phyloP scores from a whole-genome alignment of 306 rosid genomes.

The Vicia sativa region DNA sequence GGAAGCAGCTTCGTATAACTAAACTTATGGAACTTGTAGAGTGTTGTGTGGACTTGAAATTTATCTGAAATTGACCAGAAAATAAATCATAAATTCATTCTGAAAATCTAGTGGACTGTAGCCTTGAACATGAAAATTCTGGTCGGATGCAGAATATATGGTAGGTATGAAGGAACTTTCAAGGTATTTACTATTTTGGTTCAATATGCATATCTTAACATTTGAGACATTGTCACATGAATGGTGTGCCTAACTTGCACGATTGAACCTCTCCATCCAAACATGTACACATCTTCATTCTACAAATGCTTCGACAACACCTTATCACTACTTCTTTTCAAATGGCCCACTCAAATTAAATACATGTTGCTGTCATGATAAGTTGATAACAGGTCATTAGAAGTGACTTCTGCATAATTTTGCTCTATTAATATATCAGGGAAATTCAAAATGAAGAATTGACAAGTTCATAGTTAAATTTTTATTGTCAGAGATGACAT shows the following conservation, averaged over 20 bases:
- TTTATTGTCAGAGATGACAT: neutral
- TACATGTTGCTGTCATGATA: slow-evolving; percentile 35
- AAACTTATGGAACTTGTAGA: neutral
- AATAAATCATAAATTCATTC: neutral
- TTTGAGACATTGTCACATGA: slow-evolving; percentile 40
- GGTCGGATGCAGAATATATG: slow-evolving; percentile 9
- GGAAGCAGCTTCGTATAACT: neutral
- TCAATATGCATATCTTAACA: slow-evolving; percentile 21
- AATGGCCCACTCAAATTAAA: slow-evolving; percentile 30
- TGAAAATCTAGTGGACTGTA: neutral
- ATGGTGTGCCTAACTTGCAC: slow-evolving; percentile 37
- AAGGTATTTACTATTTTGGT: slow-evolving; percentile 6
- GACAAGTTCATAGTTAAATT: neutral
- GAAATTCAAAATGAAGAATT: neutral
- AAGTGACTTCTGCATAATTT: slow-evolving; percentile 29
- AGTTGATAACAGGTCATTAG: slow-evolving; percentile 19
- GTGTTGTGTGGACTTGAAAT: slow-evolving; percentile 1
- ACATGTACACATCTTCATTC: slow-evolving; percentile 33
- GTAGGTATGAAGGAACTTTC: slow-evolving; percentile 47
- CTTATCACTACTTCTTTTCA: slow-evolving; percentile 14
- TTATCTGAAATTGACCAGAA: neutral
- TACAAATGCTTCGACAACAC: slow-evolving; percentile 31
- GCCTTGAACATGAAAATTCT: slow-evolving; percentile 24
- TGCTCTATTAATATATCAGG: slow-evolving; percentile 6
- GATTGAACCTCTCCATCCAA: slow-evolving; percentile 34